Evolutionary conservation across 257 asterid species (phyloP), one percentile per base, ranked within the genome.

Genomic region (Gardenia jasminoides): DNA sequence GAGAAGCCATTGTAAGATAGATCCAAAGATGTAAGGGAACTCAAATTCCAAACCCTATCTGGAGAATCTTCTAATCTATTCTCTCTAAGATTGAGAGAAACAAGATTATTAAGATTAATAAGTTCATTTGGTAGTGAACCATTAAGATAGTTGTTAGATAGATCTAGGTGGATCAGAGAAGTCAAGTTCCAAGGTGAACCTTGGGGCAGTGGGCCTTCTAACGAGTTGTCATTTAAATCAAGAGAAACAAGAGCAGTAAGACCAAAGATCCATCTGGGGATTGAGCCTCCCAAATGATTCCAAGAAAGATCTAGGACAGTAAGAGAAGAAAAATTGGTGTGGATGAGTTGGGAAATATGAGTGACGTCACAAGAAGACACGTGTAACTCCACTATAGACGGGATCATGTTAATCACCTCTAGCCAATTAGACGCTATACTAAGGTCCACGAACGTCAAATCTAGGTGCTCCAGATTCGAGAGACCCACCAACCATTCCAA

Each of bases 241-340:
- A n/a, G 39, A 46, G 31, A 54, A 15, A 10, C 59, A n/a, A 72
- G 76, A 5, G 79, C 69, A 33, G 20, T 72, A n/a, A 78, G 81
- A 68, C 65, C 70, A 44, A 84, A 85, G 43, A 83, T 65, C 88
- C 90, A 85, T 20, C 67, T 77, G 8, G 78, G 83, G 44, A 81
- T 67, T 59, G 74, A 7, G 48, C 75, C 36, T 4, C 10, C 43
- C 28, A 77, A 79, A 0, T 17, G 0, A 17, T 81, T 79, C 0
- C 0, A 0, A 3, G 86, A n/a, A n/a, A n/a, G n/a, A n/a, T n/a
- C n/a, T n/a, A n/a, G n/a, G n/a, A n/a, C n/a, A n/a, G n/a, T n/a
- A n/a, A n/a, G n/a, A n/a, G n/a, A n/a, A n/a, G n/a, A n/a, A n/a
- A n/a, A n/a, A n/a, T n/a, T n/a, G n/a, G n/a, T n/a, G n/a, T n/a